Percentiles rank a stretch among this genome's conserved stretches.
Evolutionary conservation across 2,329 filamentous ascomycete genomes (phyloP).

Genomic region (Fusarium clavum): DNA sequence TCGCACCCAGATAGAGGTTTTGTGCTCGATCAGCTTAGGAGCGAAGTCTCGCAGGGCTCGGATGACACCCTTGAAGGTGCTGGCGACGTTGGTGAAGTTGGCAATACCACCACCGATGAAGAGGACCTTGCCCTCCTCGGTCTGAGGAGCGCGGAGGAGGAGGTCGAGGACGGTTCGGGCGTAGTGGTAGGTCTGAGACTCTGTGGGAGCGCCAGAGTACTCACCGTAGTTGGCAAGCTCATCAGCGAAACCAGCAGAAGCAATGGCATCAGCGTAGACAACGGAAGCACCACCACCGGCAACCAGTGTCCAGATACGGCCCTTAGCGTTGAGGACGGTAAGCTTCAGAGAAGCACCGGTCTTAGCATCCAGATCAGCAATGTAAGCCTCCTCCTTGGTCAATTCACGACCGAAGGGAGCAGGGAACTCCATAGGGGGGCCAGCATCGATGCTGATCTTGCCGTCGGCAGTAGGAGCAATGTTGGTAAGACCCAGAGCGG

Average conservation of each 20-base stretch:
- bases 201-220: slow-evolving; percentile 98
- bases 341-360: slow-evolving; percentile 99
- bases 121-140: slow-evolving; percentile 94
- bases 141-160: slow-evolving; percentile 90
- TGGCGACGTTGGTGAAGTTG: slow-evolving; percentile 99
- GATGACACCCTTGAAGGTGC: slow-evolving; percentile 99
- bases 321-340: slow-evolving; percentile 90
- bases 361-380: slow-evolving; percentile 98
- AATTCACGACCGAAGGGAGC: slow-evolving; percentile 98
- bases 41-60: slow-evolving; percentile 92
- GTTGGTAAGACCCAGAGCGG: slow-evolving; percentile 84
- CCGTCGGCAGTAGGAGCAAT: slow-evolving; percentile 70
- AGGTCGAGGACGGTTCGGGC: slow-evolving; percentile 96
- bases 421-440: slow-evolving; percentile 98
- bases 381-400: slow-evolving; percentile 99
- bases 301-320: slow-evolving; percentile 97
- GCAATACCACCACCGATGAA: slow-evolving; percentile 99
- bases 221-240: slow-evolving; percentile 99
- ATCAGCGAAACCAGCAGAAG: slow-evolving; percentile 91
- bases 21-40: slow-evolving; percentile 90
- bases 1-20: slow-evolving; percentile 96
- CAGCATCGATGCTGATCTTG: slow-evolving; percentile 94
- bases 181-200: slow-evolving; percentile 99
- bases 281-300: slow-evolving; percentile 99
- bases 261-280: slow-evolving; percentile 98